A percentile compares a stretch with the other conserved stretches of the same genome.
These are phyloP conservation scores for Anaeromyces robustus DNA, from an alignment of 192 early-diverging fungal species.

Conservation along the genomic window DNA sequence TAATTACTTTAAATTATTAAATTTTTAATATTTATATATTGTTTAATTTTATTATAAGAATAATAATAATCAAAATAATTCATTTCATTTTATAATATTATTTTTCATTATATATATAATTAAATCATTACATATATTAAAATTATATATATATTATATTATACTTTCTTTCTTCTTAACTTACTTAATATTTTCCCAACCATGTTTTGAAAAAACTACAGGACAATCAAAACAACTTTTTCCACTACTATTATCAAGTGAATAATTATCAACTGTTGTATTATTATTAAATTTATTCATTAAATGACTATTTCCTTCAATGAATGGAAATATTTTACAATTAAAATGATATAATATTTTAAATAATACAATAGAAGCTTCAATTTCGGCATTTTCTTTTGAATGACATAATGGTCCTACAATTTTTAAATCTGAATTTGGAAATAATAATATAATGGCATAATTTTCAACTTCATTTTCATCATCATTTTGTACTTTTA, in stretches of 20 bases:
- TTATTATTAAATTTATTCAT: neutral
- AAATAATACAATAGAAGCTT: neutral
- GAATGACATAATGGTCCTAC: neutral
- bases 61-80: no score
- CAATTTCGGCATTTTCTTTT: neutral
- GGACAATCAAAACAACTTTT: neutral
- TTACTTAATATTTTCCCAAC: neutral
- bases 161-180: no score
- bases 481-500: no score
- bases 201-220: neutral
- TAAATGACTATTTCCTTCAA: neutral
- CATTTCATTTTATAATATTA: no score
- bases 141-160: no score
- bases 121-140: no score
- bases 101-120: no score
- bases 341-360: neutral
- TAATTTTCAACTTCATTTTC: no score
- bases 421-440: neutral
- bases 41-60: no score
- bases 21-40: no score
- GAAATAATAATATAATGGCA: no score
- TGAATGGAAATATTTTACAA: neutral
- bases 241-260: neutral
- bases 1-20: no score
- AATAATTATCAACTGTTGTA: neutral